Evolutionary conservation across 208 protist species (phyloP), one percentile per base, ranked within the genome.

Genomic region (Crithidia sp.): DNA sequence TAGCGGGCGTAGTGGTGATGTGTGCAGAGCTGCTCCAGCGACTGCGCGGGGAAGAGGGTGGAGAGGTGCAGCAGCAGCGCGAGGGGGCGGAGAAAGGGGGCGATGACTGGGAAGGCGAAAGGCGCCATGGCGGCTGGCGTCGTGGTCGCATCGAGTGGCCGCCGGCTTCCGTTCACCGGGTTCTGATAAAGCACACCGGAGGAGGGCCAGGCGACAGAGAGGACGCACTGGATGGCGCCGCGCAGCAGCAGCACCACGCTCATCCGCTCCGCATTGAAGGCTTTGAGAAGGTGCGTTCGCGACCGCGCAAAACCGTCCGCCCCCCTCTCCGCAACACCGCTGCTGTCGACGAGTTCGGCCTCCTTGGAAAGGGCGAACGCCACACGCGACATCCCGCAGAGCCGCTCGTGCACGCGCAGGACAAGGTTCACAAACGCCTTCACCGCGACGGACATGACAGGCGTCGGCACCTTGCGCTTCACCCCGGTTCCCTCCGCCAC

Each of bases 131-230:
- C 74, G 6, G 64, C 61, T 12, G 78, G 65, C 40, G 73, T 43
- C 12, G 76, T 73, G 6, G 77, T 84, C 43, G 49, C 67, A 53
- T 70, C 68, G 14, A 67, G 49, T 9, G 60, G 53, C 62, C 43
- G 60, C 44, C 78, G 63, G 16, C 59, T 55, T 56, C 76, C 80
- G 17, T 67, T 63, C 12, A 59, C 50, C 3, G 61, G 52, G n/a
- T 67, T 68, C 64, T 87, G 82, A 61, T 90, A 96, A 37, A 96
- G 56, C 41, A 93, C 83, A 13, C 91, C 89, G 2, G 87, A 94
- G n/a, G 76, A 89, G 1, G 91, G 91, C 88, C 89, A 96, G 47
- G 85, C 87, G n/a, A 92, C 71, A 68, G 80, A 82, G 17, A 93
- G 78, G 79, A 94, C 77, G 73, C 83, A 92, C 14, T 82, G 81